A percentile compares a stretch with the other conserved stretches of the same genome.
Conservation (phyloP, 2,329 filamentous ascomycete genomes). For the Colletotrichum costaricense region DNA sequence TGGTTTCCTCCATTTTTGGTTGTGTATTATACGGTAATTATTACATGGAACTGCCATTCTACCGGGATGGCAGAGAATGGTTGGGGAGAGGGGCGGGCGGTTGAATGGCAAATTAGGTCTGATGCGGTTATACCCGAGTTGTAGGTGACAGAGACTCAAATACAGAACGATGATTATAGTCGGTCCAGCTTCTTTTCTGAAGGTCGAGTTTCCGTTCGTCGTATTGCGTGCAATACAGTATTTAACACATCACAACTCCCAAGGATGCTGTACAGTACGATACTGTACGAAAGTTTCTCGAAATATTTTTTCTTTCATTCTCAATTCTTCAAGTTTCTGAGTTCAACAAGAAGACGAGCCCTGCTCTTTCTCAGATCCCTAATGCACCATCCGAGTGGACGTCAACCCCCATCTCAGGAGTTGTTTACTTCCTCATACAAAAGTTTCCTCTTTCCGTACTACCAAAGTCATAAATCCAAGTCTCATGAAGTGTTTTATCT, state of each 20-base stretch:
- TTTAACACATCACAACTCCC: not conserved
- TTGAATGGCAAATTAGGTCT: not conserved
- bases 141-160: conserved; percentile 4
- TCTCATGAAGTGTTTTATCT: not conserved
- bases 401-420: not conserved
- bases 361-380: not conserved
- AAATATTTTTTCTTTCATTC: not conserved
- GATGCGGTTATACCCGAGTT: conserved; percentile 12
- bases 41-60: not conserved
- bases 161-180: not conserved
- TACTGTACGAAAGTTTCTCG: not conserved
- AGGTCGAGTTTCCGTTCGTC: not conserved
- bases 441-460: not conserved
- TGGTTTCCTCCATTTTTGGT: not conserved
- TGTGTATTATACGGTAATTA: not conserved
- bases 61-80: not conserved
- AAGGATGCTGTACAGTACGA: not conserved
- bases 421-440: not conserved
- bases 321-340: not conserved
- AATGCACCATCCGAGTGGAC: not conserved
- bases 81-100: not conserved
- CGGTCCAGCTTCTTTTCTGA: not conserved
- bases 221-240: not conserved
- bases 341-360: not conserved
- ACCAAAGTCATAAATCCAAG: not conserved